These are phyloP conservation scores for Verticillium isaacii DNA, from an alignment of 2,329 filamentous ascomycete genomes.

Conservation along the genomic window DNA sequence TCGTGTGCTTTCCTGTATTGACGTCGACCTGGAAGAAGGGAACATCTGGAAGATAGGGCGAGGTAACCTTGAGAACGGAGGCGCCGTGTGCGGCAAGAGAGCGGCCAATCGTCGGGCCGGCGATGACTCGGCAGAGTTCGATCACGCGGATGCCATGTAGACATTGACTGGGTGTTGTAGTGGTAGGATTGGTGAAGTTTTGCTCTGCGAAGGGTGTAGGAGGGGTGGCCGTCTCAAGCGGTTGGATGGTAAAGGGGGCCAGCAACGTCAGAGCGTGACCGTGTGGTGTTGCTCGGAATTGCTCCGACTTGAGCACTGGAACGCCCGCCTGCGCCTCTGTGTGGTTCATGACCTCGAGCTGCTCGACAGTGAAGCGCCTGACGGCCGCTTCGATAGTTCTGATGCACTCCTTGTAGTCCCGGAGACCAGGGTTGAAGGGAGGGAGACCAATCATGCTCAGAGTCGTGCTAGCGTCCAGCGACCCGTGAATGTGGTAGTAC, in stretches of 20 bases:
- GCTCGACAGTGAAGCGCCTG: slow-evolving; percentile 40
- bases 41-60: slow-evolving; percentile 54
- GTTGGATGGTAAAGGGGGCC: slow-evolving; percentile 35
- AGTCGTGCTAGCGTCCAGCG: slow-evolving; percentile 58
- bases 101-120: slow-evolving; percentile 61
- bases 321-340: slow-evolving; percentile 49
- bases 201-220: slow-evolving; percentile 28
- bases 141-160: slow-evolving; percentile 59
- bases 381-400: slow-evolving; percentile 49
- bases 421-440: slow-evolving; percentile 51
- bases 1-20: slow-evolving; percentile 59
- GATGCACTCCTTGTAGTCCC: slow-evolving; percentile 48
- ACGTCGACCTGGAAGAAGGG: slow-evolving; percentile 62
- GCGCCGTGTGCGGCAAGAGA: slow-evolving; percentile 65
- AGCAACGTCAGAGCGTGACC: slow-evolving; percentile 28
- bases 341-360: slow-evolving; percentile 49
- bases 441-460: slow-evolving; percentile 61
- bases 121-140: slow-evolving; percentile 65
- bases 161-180: slow-evolving; percentile 26
- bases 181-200: background rate
- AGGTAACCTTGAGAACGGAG: slow-evolving; percentile 61
- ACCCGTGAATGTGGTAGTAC: slow-evolving; percentile 66
- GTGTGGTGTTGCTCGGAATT: slow-evolving; percentile 47
- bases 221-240: slow-evolving; percentile 37
- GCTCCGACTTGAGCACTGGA: slow-evolving; percentile 46